phyloP scores from a whole-genome alignment of 371 early-diverging fungal genomes.

The Mucor ambiguus region DNA sequence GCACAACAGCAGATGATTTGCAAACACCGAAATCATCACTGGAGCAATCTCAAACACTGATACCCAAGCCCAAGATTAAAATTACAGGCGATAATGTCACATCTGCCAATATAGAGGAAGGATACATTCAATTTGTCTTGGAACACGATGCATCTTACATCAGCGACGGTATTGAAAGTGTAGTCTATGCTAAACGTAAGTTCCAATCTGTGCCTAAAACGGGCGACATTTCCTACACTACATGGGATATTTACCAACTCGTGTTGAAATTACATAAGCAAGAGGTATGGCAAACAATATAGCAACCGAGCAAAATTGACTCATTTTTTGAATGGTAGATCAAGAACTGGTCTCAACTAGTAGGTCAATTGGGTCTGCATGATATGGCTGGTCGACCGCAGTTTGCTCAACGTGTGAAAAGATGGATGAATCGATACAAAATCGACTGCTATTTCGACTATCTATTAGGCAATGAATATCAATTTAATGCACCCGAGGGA shows the following conservation, averaged over 20 bases:
- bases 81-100: constrained; percentile 44
- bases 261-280: constrained; percentile 45
- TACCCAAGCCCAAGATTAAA: constrained; percentile 1
- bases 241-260: constrained; percentile 52
- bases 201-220: constrained; percentile 49
- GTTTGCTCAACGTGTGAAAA: constrained; percentile 52
- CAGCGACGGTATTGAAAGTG: constrained; percentile 41
- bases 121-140: constrained; percentile 49
- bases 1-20: background rate
- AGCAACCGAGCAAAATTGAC: background rate
- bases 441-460: constrained; percentile 56
- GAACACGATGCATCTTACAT: constrained; percentile 42
- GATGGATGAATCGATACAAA: constrained; percentile 56
- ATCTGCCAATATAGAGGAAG: constrained; percentile 43
- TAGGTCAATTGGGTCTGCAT: constrained; percentile 45
- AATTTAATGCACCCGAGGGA: constrained; percentile 35
- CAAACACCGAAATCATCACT: background rate
- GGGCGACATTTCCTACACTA: constrained; percentile 46
- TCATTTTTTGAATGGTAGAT: constrained; percentile 26
- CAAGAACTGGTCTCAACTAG: constrained; percentile 56
- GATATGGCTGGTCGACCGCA: constrained; percentile 52
- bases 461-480: constrained; percentile 44
- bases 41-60: background rate
- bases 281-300: constrained; percentile 35
- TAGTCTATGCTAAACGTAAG: constrained; percentile 46